phyloP scores from a whole-genome alignment of 768 basidiomycete species.

The Trametes cubensis region DNA sequence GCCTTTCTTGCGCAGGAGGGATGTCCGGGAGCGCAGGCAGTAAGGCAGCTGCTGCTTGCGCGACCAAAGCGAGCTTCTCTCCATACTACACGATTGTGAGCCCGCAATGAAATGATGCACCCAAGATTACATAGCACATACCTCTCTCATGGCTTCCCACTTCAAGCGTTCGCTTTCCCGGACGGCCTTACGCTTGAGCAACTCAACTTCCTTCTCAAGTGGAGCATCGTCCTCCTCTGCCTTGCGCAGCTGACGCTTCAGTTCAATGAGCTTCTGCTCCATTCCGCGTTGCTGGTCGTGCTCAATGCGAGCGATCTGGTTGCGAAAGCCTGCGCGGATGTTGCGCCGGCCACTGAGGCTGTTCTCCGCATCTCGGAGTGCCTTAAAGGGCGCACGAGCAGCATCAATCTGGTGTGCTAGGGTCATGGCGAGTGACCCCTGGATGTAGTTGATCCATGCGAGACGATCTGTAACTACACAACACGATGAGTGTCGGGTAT shows the following conservation, averaged over 20 bases:
- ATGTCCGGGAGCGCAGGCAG: slow-evolving; percentile 63
- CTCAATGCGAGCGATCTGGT: slow-evolving; percentile 66
- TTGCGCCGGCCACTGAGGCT: slow-evolving; percentile 63
- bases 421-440: slow-evolving; percentile 64
- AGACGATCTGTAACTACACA: slow-evolving; percentile 73
- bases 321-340: slow-evolving; percentile 56
- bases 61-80: slow-evolving; percentile 75
- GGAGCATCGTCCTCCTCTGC: slow-evolving; percentile 64
- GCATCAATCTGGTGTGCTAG: slow-evolving; percentile 64
- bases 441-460: slow-evolving; percentile 79
- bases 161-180: slow-evolving; percentile 74
- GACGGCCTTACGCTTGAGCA: slow-evolving; percentile 76
- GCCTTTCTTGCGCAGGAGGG: slow-evolving; percentile 58
- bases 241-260: slow-evolving; percentile 69
- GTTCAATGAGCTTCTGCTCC: slow-evolving; percentile 69
- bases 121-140: slow-evolving; percentile 33
- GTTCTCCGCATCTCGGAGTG: slow-evolving; percentile 70
- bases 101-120: slow-evolving; percentile 13
- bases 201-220: slow-evolving; percentile 69
- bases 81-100: slow-evolving; percentile 55
- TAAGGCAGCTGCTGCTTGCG: slow-evolving; percentile 70
- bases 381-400: slow-evolving; percentile 70
- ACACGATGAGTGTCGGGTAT: slow-evolving; percentile 17
- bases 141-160: slow-evolving; percentile 85
- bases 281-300: slow-evolving; percentile 63